Evolutionary conservation across 768 basidiomycete genomes (phyloP).

Genomic region (Cubamyces lactineus): DNA sequence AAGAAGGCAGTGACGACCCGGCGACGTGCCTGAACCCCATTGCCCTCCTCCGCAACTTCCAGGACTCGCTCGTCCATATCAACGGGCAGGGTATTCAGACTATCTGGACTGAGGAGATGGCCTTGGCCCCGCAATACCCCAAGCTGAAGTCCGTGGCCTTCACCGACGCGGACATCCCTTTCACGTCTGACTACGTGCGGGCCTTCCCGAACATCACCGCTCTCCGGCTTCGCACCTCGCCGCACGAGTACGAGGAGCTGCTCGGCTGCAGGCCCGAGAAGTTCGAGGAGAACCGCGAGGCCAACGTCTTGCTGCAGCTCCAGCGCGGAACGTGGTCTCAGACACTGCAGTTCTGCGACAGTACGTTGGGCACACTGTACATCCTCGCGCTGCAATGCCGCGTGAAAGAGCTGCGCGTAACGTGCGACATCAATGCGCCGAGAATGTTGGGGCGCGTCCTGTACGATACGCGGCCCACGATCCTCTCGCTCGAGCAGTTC

Average conservation of each 20-base stretch:
- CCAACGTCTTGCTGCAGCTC: not conserved
- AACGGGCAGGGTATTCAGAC: too few species aligned
- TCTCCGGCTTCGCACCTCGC: not conserved
- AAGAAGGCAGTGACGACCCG: not conserved
- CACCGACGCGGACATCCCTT: not conserved
- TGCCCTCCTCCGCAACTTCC: slow-evolving; percentile 1
- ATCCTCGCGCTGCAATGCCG: not conserved
- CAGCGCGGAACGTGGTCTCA: not conserved
- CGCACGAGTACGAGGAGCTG: not conserved
- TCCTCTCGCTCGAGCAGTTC: not conserved
- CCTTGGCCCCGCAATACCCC: not conserved
- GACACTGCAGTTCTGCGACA: not conserved
- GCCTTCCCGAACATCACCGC: not conserved
- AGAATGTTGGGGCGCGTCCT: not conserved
- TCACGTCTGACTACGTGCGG: not conserved
- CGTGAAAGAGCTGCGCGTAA: not conserved
- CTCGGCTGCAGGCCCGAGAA: too few species aligned
- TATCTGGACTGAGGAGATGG: not conserved
- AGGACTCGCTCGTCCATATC: not conserved
- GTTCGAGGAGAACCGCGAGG: not conserved
- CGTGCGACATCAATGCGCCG: not conserved
- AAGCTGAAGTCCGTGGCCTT: not conserved
- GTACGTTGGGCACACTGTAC: not conserved
- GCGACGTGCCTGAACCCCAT: not conserved
- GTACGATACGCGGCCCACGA: not conserved